Percentiles rank a stretch among this genome's conserved stretches.
phyloP scores from a whole-genome alignment of 2,329 filamentous ascomycete species.

The Diaporthe longicolla region DNA sequence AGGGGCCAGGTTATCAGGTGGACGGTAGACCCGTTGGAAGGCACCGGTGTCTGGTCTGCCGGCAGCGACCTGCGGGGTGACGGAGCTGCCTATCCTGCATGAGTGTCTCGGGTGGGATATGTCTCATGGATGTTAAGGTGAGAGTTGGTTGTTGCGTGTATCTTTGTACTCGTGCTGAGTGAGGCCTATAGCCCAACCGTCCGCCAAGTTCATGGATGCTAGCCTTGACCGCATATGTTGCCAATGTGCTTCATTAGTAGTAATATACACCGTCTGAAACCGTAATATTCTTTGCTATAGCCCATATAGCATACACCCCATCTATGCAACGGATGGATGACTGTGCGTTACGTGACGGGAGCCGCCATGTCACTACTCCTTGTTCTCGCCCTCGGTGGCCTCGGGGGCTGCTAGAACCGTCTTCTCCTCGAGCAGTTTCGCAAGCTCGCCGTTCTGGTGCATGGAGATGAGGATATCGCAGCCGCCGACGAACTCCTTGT shows the following conservation, averaged over 20 bases:
- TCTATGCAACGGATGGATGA: not conserved
- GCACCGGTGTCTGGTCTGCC: slow-evolving; percentile 82
- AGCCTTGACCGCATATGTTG: not conserved
- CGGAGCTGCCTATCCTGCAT: slow-evolving; percentile 74
- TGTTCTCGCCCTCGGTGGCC: slow-evolving; percentile 51
- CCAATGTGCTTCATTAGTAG: slow-evolving; percentile 21
- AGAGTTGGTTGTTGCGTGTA: not conserved
- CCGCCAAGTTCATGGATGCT: not conserved
- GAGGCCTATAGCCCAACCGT: not conserved
- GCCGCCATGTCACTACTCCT: slow-evolving; percentile 49
- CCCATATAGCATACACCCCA: not conserved
- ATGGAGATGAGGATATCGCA: slow-evolving; percentile 97
- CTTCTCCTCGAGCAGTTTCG: slow-evolving; percentile 93
- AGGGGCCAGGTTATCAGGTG: slow-evolving; percentile 88
- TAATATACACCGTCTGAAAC: slow-evolving; percentile 24
- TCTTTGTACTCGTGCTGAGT: not conserved
- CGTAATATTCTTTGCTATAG: not conserved
- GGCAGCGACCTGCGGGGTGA: slow-evolving; percentile 92
- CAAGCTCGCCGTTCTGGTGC: slow-evolving; percentile 95
- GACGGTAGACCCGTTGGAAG: slow-evolving; percentile 78
- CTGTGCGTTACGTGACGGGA: too few relatives aligned
- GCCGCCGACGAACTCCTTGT: slow-evolving; percentile 97
- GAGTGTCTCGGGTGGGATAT: not conserved
- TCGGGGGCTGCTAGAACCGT: slow-evolving; percentile 79
- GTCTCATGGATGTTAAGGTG: not conserved